Evolutionary conservation across 208 protist genomes (phyloP), one percentile per base, ranked within the genome.

Genomic region (Acanthamoeba comandoni): DNA sequence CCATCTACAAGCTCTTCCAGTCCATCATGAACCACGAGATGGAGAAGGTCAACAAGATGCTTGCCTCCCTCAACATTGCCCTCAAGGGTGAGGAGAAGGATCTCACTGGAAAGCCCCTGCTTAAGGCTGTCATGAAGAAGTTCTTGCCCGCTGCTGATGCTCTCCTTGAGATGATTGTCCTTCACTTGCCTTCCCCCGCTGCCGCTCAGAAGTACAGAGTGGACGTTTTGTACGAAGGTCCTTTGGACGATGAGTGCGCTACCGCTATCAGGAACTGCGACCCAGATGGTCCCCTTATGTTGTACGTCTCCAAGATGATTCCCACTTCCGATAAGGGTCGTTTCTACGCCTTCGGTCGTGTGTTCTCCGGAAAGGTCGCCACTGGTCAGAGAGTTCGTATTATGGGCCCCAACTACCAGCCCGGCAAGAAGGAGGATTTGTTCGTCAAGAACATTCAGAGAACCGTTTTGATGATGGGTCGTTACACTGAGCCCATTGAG

Each of bases 271-370:
- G 60, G 4, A 51, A 52, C 52, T 93, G 87, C 70, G 64, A 87
- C 51, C 9, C 5, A 2, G 70, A 92, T 19, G 98, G 97, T 52
- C 98, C 98, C 39, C 95, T 99, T 22, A 98, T 99, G 95, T 93
- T 99, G 94, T 99, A 99, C 96, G 97, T 99, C 89, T 99, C 98
- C 93, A 99, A 99, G 98, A 99, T 99, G 98, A 97, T 99, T 75
- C 99, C 99, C 55, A 98, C 98, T 24, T 93, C 95, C 60, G 99
- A 99, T 95, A 98, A 98, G 91, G 97, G 98, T 53, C 97, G 98
- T 93, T 99, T 98, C 98, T 98, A 96, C 93, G 98, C 98, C 79
- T 99, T 99, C 93, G 98, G 98, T 77, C 97, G 98, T 97, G 98
- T 99, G 52, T 99, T 99, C 96, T 97, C 98, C 13, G 98, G 98